Evolutionary conservation across 1,284 basidiomycete genomes (phyloP), one percentile per base, ranked within the genome.

Genomic region (Ustilago sp.): DNA sequence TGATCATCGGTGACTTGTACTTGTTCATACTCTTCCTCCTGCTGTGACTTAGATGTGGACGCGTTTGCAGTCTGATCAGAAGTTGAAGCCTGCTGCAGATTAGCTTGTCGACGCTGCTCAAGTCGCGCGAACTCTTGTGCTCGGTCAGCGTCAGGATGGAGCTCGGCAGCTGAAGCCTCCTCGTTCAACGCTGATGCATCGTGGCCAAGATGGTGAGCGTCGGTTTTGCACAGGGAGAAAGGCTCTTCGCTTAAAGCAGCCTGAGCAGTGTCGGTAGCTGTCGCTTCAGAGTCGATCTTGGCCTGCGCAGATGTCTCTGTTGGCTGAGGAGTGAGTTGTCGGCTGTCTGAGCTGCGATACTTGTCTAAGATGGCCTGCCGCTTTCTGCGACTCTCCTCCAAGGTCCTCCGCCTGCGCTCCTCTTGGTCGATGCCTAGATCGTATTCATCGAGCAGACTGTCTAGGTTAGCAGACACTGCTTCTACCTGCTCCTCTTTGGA

Each of bases 1-100:
- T 83, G 80, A 0, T 82, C 75, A 19, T 83, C 83, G 8, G 82
- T 82, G n/a, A 84, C 80, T 41, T 83, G 75, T 1, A 84, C 59
- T 64, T 84, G 80, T 41, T 81, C 75, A 36, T 71, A 84, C 47
- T 82, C 80, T 45, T 77, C 72, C 17, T 79, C 70, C 0, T 36
- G 48, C 48, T 34, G 48, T 57, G n/a, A 45, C 23, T 28, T 35
- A n/a, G 38, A 19, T 19, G 35, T 50, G 6, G 54, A 38, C 23
- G 23, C 17, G 19, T 34, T 5, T 36, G n/a, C n/a, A 19, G n/a
- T 1, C 41, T 61, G 39, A 39, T 23, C 47, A 11, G 55, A 19
- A 8, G 19, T 36, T 36, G 19, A 5, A n/a, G 19, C 17, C 15
- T 60, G 28, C 8, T 60, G 28, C 8, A 57, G 28, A 36, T 45